These are phyloP conservation scores for Arctium lappa DNA, from an alignment of 129 eudicot species.

Conservation along the genomic window DNA sequence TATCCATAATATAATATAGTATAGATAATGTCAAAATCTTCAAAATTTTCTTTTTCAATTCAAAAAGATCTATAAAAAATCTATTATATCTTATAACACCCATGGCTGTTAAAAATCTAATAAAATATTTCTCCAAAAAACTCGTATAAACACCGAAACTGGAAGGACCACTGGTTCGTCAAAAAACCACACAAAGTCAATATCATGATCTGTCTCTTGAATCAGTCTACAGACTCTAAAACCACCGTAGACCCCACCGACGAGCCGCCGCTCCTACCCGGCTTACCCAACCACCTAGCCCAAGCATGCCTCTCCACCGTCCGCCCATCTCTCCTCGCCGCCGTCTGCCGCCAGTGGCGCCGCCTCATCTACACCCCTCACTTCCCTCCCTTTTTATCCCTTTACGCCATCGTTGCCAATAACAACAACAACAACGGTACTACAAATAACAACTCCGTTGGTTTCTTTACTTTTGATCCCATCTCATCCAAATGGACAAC, in stretches of 20 bases:
- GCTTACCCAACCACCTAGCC: slow-evolving; percentile 70
- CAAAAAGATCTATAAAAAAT: background rate
- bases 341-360: slow-evolving; percentile 64
- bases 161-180: slow-evolving; percentile 16
- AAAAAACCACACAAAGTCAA: slow-evolving; percentile 14
- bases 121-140: background rate
- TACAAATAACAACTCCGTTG: background rate
- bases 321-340: slow-evolving; percentile 53
- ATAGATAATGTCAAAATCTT: too few relatives aligned
- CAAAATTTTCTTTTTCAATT: too few relatives aligned
- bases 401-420: slow-evolving; percentile 40
- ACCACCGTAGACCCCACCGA: slow-evolving; percentile 27
- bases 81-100: background rate
- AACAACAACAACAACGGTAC: background rate
- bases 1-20: too few relatives aligned
- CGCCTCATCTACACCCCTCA: slow-evolving; percentile 59
- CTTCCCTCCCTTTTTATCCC: slow-evolving; percentile 59
- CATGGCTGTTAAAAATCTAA: background rate
- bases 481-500: slow-evolving; percentile 41
- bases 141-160: slow-evolving; percentile 10
- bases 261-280: slow-evolving; percentile 42
- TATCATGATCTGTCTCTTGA: slow-evolving; percentile 9
- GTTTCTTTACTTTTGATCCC: slow-evolving; percentile 45
- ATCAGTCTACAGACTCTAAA: slow-evolving; percentile 13
- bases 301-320: slow-evolving; percentile 47